phyloP scores from a whole-genome alignment of 129 eudicot genomes.

The Kitagawia praeruptora region DNA sequence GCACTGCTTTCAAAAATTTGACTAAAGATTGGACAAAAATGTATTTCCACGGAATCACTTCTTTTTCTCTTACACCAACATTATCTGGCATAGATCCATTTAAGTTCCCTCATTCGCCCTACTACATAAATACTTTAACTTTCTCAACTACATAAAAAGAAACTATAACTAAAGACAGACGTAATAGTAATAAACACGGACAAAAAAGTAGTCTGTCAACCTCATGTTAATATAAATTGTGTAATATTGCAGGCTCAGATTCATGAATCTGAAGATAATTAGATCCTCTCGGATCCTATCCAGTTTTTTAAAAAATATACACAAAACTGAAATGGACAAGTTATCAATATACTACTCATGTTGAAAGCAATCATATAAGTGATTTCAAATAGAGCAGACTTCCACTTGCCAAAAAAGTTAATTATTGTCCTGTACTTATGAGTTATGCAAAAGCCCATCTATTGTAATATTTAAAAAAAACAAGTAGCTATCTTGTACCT shows the following conservation, averaged over 20 bases:
- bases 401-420: not conserved
- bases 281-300: not conserved
- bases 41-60: too few relatives aligned
- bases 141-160: too few relatives aligned
- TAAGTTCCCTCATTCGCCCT: too few relatives aligned
- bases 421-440: not conserved
- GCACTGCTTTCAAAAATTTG: too few relatives aligned
- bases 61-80: too few relatives aligned
- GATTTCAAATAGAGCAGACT: not conserved
- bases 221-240: not conserved
- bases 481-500: slow-evolving; percentile 13
- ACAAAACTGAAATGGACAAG: not conserved
- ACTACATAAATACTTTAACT: too few relatives aligned
- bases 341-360: not conserved
- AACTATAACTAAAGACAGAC: too few relatives aligned
- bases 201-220: not conserved
- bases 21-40: too few relatives aligned
- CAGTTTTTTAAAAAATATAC: not conserved
- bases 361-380: not conserved
- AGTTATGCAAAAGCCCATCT: not conserved
- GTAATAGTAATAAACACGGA: too few relatives aligned
- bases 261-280: too few relatives aligned
- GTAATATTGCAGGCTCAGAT: not conserved
- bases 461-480: not conserved
- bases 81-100: too few relatives aligned